Conservation (phyloP, 768 basidiomycete genomes). For the Trametes sanguinea region DNA sequence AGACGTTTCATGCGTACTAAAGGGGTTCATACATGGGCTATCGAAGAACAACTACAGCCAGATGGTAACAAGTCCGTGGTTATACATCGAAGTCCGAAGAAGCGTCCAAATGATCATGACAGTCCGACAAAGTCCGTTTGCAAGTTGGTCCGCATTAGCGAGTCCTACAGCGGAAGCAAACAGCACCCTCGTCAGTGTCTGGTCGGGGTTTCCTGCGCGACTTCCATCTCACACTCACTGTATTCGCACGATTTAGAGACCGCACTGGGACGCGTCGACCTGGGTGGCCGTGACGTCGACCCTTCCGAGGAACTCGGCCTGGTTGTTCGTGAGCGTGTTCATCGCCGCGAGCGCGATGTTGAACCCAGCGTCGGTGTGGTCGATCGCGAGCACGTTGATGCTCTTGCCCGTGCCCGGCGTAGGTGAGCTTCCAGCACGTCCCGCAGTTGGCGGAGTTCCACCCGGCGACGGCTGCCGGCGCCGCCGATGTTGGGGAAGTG, state of each 20-base stretch:
- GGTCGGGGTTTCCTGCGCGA: neutral
- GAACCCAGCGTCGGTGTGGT: conserved; percentile 36
- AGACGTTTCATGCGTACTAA: no score
- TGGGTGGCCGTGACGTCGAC: conserved; percentile 46
- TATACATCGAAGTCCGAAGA: conserved; percentile 3
- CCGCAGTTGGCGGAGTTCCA: conserved; percentile 37
- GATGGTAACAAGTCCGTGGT: conserved; percentile 9
- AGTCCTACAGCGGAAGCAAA: neutral
- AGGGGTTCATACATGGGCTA: neutral
- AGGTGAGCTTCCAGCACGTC: conserved; percentile 37
- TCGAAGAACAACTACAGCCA: conserved; percentile 4
- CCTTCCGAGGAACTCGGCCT: conserved; percentile 50
- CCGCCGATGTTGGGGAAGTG: conserved; percentile 43
- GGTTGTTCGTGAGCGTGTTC: conserved; percentile 39
- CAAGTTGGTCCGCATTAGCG: neutral
- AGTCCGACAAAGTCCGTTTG: neutral
- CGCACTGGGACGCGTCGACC: conserved; percentile 51
- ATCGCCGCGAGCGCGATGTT: conserved; percentile 39
- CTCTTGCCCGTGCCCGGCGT: conserved; percentile 25
- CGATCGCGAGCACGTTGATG: conserved; percentile 36
- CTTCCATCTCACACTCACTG: neutral
- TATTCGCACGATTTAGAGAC: conserved; percentile 36
- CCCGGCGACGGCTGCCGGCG: conserved; percentile 32
- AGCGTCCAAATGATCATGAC: conserved; percentile 5
- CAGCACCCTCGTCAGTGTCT: neutral